Percentiles rank a stretch among this genome's conserved stretches.
Evolutionary conservation across 2,329 filamentous ascomycete species (phyloP).

Genomic region (Hysterium pulicare): DNA sequence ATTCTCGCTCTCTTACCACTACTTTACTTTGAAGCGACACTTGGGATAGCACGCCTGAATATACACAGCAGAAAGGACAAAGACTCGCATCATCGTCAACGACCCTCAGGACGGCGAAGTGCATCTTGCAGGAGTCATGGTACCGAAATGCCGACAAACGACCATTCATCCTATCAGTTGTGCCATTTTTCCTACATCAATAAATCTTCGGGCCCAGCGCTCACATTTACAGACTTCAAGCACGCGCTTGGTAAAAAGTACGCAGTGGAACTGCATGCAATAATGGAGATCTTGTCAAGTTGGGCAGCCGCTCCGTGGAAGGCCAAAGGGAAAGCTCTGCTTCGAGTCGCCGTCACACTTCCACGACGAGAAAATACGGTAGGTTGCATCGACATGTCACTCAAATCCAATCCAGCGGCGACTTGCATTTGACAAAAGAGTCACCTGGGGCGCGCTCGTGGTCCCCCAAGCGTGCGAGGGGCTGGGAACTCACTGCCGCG

Average conservation of each 20-base stretch:
- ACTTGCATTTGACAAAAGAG: conserved; percentile 24
- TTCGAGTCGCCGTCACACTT: conserved; percentile 18
- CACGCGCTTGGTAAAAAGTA: too few relatives aligned
- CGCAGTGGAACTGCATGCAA: neutral
- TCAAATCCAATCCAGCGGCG: conserved; percentile 22
- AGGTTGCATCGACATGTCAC: conserved; percentile 16
- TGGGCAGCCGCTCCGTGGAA: conserved; percentile 1
- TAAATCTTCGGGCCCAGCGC: too few relatives aligned
- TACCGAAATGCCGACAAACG: too few relatives aligned
- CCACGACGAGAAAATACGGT: conserved; percentile 11
- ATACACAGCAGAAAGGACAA: too few relatives aligned
- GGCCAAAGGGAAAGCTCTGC: conserved; percentile 12
- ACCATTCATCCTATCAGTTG: too few relatives aligned
- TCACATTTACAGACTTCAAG: too few relatives aligned
- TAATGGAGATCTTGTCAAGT: conserved; percentile 17
- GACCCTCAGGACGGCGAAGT: too few relatives aligned
- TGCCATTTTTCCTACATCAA: too few relatives aligned
- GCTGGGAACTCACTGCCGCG: neutral
- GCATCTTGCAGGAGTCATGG: too few relatives aligned
- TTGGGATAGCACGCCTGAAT: too few relatives aligned
- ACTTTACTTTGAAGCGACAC: conserved; percentile 39
- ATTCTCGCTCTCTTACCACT: conserved; percentile 14
- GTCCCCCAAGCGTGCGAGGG: conserved; percentile 5
- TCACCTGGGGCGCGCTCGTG: conserved; percentile 23
- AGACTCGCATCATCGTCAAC: too few relatives aligned